Base-by-base conservation (phyloP, 176 grass and related monocot species). In the Tillandsia leiboldiana region DNA sequence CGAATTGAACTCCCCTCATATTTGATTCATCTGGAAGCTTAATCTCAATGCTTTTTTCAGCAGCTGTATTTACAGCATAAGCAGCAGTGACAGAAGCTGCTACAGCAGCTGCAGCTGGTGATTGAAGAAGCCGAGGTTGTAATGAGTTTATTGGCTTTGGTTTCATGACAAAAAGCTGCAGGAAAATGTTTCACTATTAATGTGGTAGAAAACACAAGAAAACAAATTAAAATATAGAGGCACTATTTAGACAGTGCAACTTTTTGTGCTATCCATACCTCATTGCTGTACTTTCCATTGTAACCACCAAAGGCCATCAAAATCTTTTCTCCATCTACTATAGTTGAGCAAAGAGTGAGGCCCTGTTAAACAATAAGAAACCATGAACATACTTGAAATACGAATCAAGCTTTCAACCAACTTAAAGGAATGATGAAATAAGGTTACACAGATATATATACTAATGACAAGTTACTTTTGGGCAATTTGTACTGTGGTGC, bases 241-340 rank as follows among this genome's bases (percentile, higher is more conserved):
- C 33, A 42, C 33, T 42, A 42, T 42, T 5, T 42, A 42, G 33
- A 42, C 33, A 42, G 33, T 42, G 33, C 33, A 42, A 42, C 23
- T 42, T 42, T 42, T 42, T 42, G 33, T 42, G 33, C 33, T 42
- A 13, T 73, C 14, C 12, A 29, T 87, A 97, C 94, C 94, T 97
- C 94, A 28, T 90, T 97, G 72, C 81, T 97, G 70, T 93, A 97
- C 61, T 85, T 92, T 47, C 94, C 89, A 73, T 97, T 97, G 80
- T 97, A 97, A 85, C 94, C 94, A 29, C 94, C 94, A 86, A 97
- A 90, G 10, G 89, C 74, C 72, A 97, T 59, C 58, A 97, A 50
- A 69, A 87, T 64, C 5, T 87, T 97, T 78, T 86, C 84, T 1
- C 77, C 86, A 78, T 82, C 83, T 69, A 89, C 14, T 70, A 70